Evolutionary conservation across 306 rosid genomes (phyloP).

Genomic region (Gynostemma pentaphyllum): DNA sequence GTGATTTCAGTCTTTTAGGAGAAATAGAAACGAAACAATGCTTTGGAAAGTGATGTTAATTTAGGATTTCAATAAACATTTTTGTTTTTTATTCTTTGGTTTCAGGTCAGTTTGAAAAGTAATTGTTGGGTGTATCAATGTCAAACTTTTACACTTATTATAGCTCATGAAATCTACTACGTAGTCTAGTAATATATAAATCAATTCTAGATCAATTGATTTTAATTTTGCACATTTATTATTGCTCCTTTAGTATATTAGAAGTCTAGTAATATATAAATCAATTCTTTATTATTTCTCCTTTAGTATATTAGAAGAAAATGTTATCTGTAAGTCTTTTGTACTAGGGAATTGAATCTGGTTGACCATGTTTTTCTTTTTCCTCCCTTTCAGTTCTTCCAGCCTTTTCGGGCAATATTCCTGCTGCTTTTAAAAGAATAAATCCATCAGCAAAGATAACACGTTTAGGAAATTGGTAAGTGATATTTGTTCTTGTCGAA

Average conservation of each 20-base stretch:
- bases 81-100: not conserved
- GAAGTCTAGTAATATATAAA: not conserved
- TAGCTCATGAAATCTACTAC: not conserved
- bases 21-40: not conserved
- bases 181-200: not conserved
- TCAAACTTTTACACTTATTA: not conserved
- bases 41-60: not conserved
- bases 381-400: constrained; percentile 68
- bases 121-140: not conserved
- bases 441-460: constrained; percentile 86
- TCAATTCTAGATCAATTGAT: not conserved
- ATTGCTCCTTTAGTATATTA: not conserved
- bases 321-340: not conserved
- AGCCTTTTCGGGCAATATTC: constrained; percentile 90
- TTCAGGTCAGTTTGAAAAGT: not conserved
- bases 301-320: not conserved
- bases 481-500: not conserved
- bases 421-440: constrained; percentile 52
- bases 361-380: constrained; percentile 7
- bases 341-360: not conserved
- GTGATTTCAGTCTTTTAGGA: not conserved
- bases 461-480: constrained; percentile 83
- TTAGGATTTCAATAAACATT: not conserved
- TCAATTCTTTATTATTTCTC: not conserved
- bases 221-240: not conserved